Conservation (phyloP, 371 early-diverging fungal genomes). For the Vairimorpha necatrix region DNA sequence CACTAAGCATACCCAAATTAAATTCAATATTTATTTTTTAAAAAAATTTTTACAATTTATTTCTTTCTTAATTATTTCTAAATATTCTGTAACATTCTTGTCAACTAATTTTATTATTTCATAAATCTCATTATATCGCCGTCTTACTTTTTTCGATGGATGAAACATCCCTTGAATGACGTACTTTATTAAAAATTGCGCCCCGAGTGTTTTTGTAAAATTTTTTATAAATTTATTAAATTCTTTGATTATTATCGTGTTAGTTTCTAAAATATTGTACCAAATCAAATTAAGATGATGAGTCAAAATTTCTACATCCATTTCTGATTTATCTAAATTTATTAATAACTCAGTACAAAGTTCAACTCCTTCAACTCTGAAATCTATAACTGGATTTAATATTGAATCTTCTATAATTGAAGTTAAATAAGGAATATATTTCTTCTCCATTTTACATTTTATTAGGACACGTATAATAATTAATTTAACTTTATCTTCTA, state of each 20-base stretch:
- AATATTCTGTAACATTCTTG: background rate
- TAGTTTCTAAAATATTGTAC: constrained; percentile 88
- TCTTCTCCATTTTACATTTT: constrained; percentile 85
- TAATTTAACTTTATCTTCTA: constrained; percentile 90
- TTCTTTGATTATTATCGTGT: constrained; percentile 68
- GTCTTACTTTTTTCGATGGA: constrained; percentile 84
- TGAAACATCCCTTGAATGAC: constrained; percentile 80
- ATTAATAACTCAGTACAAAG: constrained; percentile 69
- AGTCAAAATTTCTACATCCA: constrained; percentile 77
- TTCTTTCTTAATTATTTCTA: background rate
- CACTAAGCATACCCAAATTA: too few species aligned
- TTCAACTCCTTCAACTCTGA: constrained; percentile 86
- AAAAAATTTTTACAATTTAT: too few species aligned
- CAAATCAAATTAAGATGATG: constrained; percentile 87
- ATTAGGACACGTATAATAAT: constrained; percentile 85
- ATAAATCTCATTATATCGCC: constrained; percentile 91
- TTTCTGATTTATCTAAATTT: constrained; percentile 32
- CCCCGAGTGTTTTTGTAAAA: constrained; percentile 72
- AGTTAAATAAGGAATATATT: constrained; percentile 82
- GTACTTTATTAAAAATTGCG: constrained; percentile 75
- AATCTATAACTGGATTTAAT: constrained; percentile 88
- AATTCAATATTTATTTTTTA: too few species aligned
- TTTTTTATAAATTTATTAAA: constrained; percentile 75
- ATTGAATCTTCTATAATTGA: constrained; percentile 88
- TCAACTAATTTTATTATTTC: constrained; percentile 67